phyloP scores from a whole-genome alignment of 495 filamentous ascomycete genomes.

The Haplographium delicatum region DNA sequence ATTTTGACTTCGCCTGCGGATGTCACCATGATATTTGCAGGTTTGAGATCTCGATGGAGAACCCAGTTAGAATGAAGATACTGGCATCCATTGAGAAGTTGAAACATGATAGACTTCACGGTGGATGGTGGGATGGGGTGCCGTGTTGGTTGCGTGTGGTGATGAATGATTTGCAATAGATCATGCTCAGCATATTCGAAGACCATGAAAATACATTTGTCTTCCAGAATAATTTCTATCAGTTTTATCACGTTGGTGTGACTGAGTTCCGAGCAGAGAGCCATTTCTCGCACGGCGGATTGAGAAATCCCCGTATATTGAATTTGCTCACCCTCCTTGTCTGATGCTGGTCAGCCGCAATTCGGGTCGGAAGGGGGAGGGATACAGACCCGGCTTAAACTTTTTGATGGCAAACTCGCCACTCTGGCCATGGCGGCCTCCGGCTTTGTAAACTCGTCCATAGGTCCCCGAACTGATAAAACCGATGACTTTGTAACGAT shows the following conservation, averaged over 20 bases:
- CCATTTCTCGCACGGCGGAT: constrained; percentile 96
- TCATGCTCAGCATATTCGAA: constrained; percentile 99
- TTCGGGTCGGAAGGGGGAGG: not conserved
- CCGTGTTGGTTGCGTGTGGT: constrained; percentile 84
- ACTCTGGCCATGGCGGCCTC: constrained; percentile 60
- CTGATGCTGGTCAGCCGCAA: constrained; percentile 30
- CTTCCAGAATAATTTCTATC: constrained; percentile 94
- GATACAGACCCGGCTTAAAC: constrained; percentile 73
- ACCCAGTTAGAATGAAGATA: constrained; percentile 98
- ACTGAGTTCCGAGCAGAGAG: constrained; percentile 87
- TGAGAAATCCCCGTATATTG: constrained; percentile 98
- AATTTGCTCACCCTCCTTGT: constrained; percentile 92
- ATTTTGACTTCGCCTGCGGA: constrained; percentile 84
- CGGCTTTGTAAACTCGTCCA: constrained; percentile 94
- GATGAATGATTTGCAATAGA: constrained; percentile 95
- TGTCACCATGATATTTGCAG: constrained; percentile 98
- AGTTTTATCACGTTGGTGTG: constrained; percentile 88
- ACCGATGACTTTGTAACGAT: constrained; percentile 91
- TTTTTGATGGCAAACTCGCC: constrained; percentile 98
- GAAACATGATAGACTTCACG: constrained; percentile 89
- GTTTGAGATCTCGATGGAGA: constrained; percentile 92
- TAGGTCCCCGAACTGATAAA: constrained; percentile 99
- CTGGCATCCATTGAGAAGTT: constrained; percentile 86
- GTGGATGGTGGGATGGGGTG: constrained; percentile 82
- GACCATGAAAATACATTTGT: constrained; percentile 99